Conservation (phyloP, 177 flowering plant species). For the Vitis hybrid region DNA sequence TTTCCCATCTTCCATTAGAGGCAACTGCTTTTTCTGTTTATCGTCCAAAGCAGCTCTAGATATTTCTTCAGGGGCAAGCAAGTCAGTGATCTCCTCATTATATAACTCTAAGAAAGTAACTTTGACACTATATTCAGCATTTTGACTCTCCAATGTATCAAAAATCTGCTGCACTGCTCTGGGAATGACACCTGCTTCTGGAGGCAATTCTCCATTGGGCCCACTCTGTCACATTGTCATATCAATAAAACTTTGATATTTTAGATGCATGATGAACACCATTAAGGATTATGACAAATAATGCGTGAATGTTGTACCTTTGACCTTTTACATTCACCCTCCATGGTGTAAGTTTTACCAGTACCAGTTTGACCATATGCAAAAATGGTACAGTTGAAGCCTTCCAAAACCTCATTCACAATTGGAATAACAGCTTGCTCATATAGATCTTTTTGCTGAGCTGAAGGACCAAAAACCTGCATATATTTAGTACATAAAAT, state of each 20-base stretch:
- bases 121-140: conserved; percentile 97
- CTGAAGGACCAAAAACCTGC: conserved; percentile 92
- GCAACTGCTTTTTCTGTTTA: conserved; percentile 84
- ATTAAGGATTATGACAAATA: too few relatives aligned
- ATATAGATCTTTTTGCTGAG: conserved; percentile 83
- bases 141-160: conserved; percentile 91
- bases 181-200: conserved; percentile 94
- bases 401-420: conserved; percentile 93
- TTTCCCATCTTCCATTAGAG: conserved; percentile 98
- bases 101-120: conserved; percentile 91
- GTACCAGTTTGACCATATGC: conserved; percentile 99
- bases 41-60: conserved; percentile 69
- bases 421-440: conserved; percentile 93
- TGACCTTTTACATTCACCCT: conserved; percentile 89
- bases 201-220: conserved; percentile 80
- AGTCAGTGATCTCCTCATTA: conserved; percentile 96
- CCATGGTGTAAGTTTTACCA: conserved; percentile 98
- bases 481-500: conserved; percentile 1
- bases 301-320: conserved; percentile 49
- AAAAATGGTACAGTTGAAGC: conserved; percentile 96
- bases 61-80: conserved; percentile 86
- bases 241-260: background rate
- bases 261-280: too few relatives aligned
- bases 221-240: conserved; percentile 53
- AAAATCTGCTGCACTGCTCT: conserved; percentile 95